Conservation (phyloP, 495 filamentous ascomycete genomes). For the Astrocystis sublimbata region DNA sequence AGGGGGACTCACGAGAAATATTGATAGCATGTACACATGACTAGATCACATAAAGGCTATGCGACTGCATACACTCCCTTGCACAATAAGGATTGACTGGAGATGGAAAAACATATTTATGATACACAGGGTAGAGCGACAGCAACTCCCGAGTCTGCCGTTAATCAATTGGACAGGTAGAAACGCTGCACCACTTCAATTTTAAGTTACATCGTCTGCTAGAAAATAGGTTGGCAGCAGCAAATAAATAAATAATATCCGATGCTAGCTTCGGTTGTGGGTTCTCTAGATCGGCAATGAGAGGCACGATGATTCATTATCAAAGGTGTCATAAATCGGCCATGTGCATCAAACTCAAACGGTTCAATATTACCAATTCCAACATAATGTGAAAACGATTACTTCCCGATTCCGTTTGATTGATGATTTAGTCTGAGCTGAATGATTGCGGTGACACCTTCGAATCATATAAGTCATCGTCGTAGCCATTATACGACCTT, state of each 20-base stretch:
- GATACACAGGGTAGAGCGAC: background rate
- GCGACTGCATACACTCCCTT: too few relatives aligned
- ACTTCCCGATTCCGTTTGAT: background rate
- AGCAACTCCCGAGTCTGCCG: background rate
- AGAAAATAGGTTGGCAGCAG: background rate
- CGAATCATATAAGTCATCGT: background rate
- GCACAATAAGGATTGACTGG: too few relatives aligned
- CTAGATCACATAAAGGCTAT: too few relatives aligned
- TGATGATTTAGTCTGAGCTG: background rate
- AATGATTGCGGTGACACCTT: background rate
- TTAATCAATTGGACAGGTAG: background rate
- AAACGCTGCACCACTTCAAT: background rate
- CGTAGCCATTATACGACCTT: background rate
- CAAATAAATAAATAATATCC: background rate
- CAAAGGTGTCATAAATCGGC: background rate
- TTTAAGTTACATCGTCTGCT: background rate
- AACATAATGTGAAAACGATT: background rate
- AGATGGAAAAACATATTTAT: too few relatives aligned
- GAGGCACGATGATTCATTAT: constrained; percentile 1
- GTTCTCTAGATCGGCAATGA: background rate
- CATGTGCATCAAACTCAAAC: background rate
- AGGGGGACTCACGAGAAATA: too few relatives aligned
- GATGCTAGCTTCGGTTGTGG: background rate
- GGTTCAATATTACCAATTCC: background rate
- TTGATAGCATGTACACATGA: too few relatives aligned